These are phyloP conservation scores for Fusarium palustre DNA, from an alignment of 2,329 filamentous ascomycete genomes.

Conservation along the genomic window DNA sequence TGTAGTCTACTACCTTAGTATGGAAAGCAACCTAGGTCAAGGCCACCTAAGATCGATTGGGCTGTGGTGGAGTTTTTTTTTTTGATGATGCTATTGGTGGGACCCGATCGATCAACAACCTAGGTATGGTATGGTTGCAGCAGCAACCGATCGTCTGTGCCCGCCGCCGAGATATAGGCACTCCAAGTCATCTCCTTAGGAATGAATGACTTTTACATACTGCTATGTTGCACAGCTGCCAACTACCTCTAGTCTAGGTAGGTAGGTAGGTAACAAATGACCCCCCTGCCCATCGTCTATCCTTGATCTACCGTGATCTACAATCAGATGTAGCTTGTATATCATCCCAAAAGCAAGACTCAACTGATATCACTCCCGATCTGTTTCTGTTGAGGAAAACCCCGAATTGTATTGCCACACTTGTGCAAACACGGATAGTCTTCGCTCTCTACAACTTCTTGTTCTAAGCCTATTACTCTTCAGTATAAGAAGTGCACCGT, in stretches of 20 bases:
- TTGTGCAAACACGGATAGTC: neutral
- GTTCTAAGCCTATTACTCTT: neutral
- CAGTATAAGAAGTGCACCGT: neutral
- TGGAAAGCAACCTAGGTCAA: neutral
- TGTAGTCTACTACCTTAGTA: neutral
- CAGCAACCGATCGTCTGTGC: conserved; percentile 11
- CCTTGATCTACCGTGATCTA: neutral
- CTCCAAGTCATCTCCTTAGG: neutral
- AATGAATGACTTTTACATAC: neutral
- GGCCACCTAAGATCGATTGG: conserved; percentile 15
- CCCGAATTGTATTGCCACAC: neutral
- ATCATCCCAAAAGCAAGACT: neutral
- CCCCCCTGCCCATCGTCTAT: neutral
- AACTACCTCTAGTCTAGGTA: neutral
- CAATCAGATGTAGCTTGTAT: neutral
- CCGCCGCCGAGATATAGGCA: neutral
- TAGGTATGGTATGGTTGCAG: conserved; percentile 22
- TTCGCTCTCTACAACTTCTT: neutral
- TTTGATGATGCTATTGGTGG: conserved; percentile 19
- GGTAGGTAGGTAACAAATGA: neutral
- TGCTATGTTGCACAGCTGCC: neutral
- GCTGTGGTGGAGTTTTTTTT: conserved; percentile 7
- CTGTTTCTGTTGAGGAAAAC: neutral
- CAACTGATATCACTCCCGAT: neutral
- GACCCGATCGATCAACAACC: conserved; percentile 5